Percentiles rank a stretch among this genome's conserved stretches.
phyloP scores from a whole-genome alignment of 2,329 filamentous ascomycete genomes.

The Diaporthe longicolla region DNA sequence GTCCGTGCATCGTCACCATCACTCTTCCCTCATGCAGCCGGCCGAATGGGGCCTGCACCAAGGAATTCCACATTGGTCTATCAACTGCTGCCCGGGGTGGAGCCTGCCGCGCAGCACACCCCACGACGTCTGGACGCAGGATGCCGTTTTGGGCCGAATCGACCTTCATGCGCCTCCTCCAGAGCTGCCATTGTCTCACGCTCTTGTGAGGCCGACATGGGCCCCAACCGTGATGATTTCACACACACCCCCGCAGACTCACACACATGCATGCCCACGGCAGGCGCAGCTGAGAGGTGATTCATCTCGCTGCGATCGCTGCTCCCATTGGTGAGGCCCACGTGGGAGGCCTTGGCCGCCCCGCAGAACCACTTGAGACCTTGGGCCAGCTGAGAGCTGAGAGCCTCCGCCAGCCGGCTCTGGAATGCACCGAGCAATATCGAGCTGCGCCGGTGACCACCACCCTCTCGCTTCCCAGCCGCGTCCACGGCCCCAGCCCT shows the following conservation, averaged over 20 bases:
- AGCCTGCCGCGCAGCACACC: conserved; percentile 29
- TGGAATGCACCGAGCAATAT: conserved; percentile 42
- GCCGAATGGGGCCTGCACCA: conserved; percentile 23
- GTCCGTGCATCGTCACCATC: conserved; percentile 26
- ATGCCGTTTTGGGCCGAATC: conserved; percentile 35
- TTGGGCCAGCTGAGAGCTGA: conserved; percentile 37
- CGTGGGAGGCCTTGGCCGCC: conserved; percentile 36
- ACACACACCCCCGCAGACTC: neutral
- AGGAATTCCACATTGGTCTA: no score
- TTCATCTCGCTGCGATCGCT: conserved; percentile 28
- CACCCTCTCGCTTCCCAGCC: conserved; percentile 12
- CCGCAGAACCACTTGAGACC: conserved; percentile 39
- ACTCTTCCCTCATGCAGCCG: conserved; percentile 17
- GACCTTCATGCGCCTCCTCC: conserved; percentile 35
- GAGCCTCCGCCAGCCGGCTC: conserved; percentile 39
- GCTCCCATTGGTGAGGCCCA: conserved; percentile 34
- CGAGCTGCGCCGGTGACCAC: conserved; percentile 41
- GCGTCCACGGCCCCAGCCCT: conserved; percentile 34
- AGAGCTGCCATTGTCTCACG: neutral
- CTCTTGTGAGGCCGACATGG: neutral
- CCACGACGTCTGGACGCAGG: conserved; percentile 31
- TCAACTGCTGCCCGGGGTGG: conserved; percentile 22
- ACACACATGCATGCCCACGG: conserved; percentile 2
- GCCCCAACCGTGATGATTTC: conserved; percentile 27
- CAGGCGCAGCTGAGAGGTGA: conserved; percentile 38